Percentiles rank a stretch among this genome's conserved stretches.
phyloP scores from a whole-genome alignment of 2,329 filamentous ascomycete genomes.

The Botrytis elliptica region DNA sequence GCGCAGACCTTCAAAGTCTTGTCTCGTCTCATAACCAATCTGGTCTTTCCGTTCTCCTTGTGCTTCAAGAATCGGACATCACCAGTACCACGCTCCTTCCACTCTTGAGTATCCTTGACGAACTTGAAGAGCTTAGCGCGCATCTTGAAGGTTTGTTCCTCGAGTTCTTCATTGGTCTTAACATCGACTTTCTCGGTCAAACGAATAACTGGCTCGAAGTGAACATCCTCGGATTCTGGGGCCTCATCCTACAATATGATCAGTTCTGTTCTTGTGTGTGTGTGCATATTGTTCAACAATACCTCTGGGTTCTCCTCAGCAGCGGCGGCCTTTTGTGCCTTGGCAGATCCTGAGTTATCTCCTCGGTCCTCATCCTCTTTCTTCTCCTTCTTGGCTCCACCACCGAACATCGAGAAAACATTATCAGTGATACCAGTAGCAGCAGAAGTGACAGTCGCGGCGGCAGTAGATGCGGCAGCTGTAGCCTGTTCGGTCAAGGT shows the following conservation, averaged over 20 bases:
- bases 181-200: constrained; percentile 95
- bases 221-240: constrained; percentile 86
- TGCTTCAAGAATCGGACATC: constrained; percentile 97
- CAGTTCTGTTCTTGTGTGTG: constrained; percentile 25
- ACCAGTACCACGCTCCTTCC: constrained; percentile 98
- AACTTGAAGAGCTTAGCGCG: constrained; percentile 99
- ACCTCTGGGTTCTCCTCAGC: constrained; percentile 42
- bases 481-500: constrained; percentile 39
- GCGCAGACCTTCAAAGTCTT: constrained; percentile 99
- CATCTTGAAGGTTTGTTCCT: constrained; percentile 99
- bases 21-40: constrained; percentile 97
- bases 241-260: constrained; percentile 58
- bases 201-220: constrained; percentile 96
- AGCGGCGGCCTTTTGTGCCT: constrained; percentile 63
- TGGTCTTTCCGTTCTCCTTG: constrained; percentile 97
- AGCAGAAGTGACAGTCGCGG: constrained; percentile 43
- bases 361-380: constrained; percentile 80
- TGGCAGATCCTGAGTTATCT: constrained; percentile 85
- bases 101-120: constrained; percentile 85
- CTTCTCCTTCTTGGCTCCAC: constrained; percentile 95
- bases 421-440: constrained; percentile 50
- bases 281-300: constrained; percentile 19
- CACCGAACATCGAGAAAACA: constrained; percentile 98
- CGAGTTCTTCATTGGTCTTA: constrained; percentile 97
- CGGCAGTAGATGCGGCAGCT: constrained; percentile 42